Conservation (phyloP, 345 rosid genomes). For the Gossypium rotundifolium region DNA sequence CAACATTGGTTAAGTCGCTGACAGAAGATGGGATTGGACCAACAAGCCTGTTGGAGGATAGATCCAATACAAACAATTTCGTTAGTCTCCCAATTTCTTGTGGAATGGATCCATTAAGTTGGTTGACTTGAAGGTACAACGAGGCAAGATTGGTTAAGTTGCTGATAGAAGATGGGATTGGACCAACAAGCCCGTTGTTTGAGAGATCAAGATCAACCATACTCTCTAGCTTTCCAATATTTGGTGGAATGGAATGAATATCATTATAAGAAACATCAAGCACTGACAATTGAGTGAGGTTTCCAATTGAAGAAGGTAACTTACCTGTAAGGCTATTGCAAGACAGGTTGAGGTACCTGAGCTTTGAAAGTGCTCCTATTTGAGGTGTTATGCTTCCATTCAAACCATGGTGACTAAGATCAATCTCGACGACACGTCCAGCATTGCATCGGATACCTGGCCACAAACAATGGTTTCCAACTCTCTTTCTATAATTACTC, state of each 20-base stretch:
- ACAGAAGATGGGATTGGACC: background rate
- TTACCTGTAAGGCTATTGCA: background rate
- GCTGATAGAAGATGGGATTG: background rate
- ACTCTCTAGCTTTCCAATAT: background rate
- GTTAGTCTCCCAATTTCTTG: no score
- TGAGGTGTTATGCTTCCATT: background rate
- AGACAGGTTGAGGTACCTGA: background rate
- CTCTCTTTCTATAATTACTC: background rate
- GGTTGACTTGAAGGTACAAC: fast-evolving
- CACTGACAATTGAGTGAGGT: background rate
- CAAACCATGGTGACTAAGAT: background rate
- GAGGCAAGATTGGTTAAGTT: background rate
- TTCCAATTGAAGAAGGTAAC: slow-evolving; percentile 6
- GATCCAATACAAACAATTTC: background rate
- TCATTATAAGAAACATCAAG: background rate
- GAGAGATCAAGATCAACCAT: background rate
- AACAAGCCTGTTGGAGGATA: background rate
- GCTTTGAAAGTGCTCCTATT: slow-evolving; percentile 1
- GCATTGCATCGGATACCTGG: background rate
- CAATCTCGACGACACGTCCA: background rate
- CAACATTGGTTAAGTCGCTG: background rate
- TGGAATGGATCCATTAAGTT: background rate
- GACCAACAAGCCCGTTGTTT: background rate
- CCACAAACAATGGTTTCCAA: slow-evolving; percentile 9
- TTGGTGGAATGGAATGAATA: background rate